Evolutionary conservation across 371 early-diverging fungal genomes (phyloP).

Genomic region (Circinella umbellata): DNA sequence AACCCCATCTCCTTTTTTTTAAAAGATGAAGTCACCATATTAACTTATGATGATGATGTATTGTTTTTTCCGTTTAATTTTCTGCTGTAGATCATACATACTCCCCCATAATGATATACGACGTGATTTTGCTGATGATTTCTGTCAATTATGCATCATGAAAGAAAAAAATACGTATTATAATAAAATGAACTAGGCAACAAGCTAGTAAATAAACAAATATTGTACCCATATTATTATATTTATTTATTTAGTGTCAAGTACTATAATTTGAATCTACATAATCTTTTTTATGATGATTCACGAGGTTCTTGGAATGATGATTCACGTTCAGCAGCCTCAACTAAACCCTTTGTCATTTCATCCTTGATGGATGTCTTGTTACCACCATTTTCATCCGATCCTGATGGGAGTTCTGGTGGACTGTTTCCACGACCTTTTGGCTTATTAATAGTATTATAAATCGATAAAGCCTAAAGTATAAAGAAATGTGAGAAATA

Average conservation of each 20-base stretch:
- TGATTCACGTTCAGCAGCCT: conserved; percentile 34
- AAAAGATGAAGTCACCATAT: too few species aligned
- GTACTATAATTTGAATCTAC: background rate
- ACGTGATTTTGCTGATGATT: background rate
- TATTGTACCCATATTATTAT: too few species aligned
- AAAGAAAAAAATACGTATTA: background rate
- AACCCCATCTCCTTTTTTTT: too few species aligned
- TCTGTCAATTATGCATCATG: conserved; percentile 3
- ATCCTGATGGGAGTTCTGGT: background rate
- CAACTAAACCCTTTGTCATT: conserved; percentile 38
- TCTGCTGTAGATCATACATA: background rate
- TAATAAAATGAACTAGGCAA: background rate
- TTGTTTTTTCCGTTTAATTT: too few species aligned
- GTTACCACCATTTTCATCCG: background rate
- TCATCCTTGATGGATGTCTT: conserved; percentile 33
- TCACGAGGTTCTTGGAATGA: conserved; percentile 27
- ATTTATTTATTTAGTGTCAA: too few species aligned
- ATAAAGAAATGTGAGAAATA: background rate
- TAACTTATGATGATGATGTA: too few species aligned
- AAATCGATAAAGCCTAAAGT: conserved; percentile 54
- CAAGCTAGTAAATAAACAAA: too few species aligned
- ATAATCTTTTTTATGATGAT: conserved; percentile 5
- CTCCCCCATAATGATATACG: too few species aligned
- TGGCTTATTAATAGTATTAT: conserved; percentile 56
- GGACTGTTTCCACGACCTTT: background rate